Base-by-base conservation (phyloP, 257 asterid species). In the Nicotiana attenuata region DNA sequence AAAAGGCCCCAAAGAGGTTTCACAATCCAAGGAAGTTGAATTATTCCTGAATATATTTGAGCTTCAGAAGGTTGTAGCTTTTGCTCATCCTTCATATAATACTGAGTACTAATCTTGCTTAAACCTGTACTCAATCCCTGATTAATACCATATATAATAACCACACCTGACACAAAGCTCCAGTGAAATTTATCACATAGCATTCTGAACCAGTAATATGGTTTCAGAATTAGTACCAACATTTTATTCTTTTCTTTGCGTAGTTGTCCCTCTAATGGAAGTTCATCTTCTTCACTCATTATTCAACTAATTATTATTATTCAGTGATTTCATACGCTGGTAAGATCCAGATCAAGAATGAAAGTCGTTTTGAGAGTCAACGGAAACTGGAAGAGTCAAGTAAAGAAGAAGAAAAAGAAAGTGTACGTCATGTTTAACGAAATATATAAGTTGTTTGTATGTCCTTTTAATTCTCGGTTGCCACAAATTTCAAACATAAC, bases 31-130 rank as follows among this genome's bases (percentile, higher is more conserved):
- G 97, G 97, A n/a, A 93, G 86, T 68, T 81, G 88, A 66, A 88
- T 87, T 2, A 92, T 60, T 20, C 95, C 93, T 65, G 87, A 53
- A 80, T 85, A 90, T 68, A 93, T 87, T 66, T 90, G 95, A 31
- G 88, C 95, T 7, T 81, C 84, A 1, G 93, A 93, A 22, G 95
- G 97, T 68, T 93, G 93, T 10, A 91, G 82, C 68, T 89, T 90
- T 5, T 91, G 97, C 14, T 89, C 92, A 82, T 91, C 97, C 83
- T 93, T 93, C 97, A 92, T 90, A 66, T 90, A 92, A 82, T 86
- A 92, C 81, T 92, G 95, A 0, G 92, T 89, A 53, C 90, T 92
- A 26, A 93, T 95, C 78, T 83, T 89, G 90, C 91, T 88, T 55
- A 89, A 86, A 0, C 93, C 82, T 10, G 85, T 82, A 3, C 91